These are phyloP conservation scores for Monosporascus sp. DNA, from an alignment of 2,329 filamentous ascomycete genomes.

Conservation along the genomic window DNA sequence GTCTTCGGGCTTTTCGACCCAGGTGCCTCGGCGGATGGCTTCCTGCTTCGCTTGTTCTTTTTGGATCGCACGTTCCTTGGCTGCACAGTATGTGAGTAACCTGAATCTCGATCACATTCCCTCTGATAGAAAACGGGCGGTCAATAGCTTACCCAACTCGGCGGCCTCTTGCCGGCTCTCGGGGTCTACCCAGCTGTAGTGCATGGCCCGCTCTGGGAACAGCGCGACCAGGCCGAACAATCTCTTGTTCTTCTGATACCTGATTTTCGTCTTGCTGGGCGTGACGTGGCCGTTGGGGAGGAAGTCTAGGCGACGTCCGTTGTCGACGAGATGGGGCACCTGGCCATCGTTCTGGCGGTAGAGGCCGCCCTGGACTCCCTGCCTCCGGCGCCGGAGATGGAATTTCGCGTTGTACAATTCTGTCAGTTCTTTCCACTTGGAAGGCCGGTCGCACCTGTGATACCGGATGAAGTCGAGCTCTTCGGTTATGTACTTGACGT, in stretches of 20 bases:
- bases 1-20: slow-evolving; percentile 14
- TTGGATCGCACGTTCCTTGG: slow-evolving; percentile 13
- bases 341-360: slow-evolving; percentile 23
- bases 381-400: slow-evolving; percentile 11
- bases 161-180: slow-evolving; percentile 33
- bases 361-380: slow-evolving; percentile 26
- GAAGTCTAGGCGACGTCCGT: slow-evolving; percentile 16
- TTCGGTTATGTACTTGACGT: slow-evolving; percentile 25
- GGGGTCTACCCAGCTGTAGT: slow-evolving; percentile 39
- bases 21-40: slow-evolving; percentile 14
- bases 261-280: slow-evolving; percentile 11
- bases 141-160: slow-evolving; percentile 34
- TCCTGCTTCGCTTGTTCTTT: slow-evolving; percentile 8
- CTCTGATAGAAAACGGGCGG: neutral
- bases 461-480: slow-evolving; percentile 27
- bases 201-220: slow-evolving; percentile 43
- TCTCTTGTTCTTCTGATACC: slow-evolving; percentile 22
- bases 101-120: neutral
- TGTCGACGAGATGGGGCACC: slow-evolving; percentile 16
- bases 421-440: slow-evolving; percentile 17
- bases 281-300: slow-evolving; percentile 22
- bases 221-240: slow-evolving; percentile 28
- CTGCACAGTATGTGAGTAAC: slow-evolving; percentile 6
- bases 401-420: slow-evolving; percentile 16
- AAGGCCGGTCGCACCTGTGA: slow-evolving; percentile 18